phyloP scores from a whole-genome alignment of 2,329 filamentous ascomycete genomes.

The Beauveria scarabaeidicola region DNA sequence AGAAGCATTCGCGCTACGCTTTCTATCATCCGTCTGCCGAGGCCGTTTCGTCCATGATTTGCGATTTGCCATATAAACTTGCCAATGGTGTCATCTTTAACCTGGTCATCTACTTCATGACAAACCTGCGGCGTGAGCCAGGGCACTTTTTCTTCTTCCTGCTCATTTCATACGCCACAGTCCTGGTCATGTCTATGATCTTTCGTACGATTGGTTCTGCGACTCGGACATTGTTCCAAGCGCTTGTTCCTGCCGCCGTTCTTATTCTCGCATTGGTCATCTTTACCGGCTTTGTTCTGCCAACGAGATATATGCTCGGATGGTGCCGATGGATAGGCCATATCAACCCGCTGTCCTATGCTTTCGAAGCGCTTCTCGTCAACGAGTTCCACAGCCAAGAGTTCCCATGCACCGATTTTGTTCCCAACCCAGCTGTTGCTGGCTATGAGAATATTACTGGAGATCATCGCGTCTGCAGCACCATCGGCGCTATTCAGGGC shows the following conservation, averaged over 20 bases:
- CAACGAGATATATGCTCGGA: slow-evolving; percentile 59
- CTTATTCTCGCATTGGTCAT: slow-evolving; percentile 59
- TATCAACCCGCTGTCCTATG: slow-evolving; percentile 69
- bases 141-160: slow-evolving; percentile 81
- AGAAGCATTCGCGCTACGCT: slow-evolving; percentile 80
- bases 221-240: slow-evolving; percentile 60
- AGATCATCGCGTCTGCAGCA: slow-evolving; percentile 45
- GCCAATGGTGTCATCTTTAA: slow-evolving; percentile 68
- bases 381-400: slow-evolving; percentile 68
- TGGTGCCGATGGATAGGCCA: slow-evolving; percentile 84
- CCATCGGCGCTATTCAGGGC: slow-evolving; percentile 51
- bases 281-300: slow-evolving; percentile 62
- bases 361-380: slow-evolving; percentile 71
- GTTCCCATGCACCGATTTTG: slow-evolving; percentile 43
- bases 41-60: slow-evolving; percentile 78
- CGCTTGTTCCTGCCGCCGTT: slow-evolving; percentile 51
- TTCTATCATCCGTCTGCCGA: slow-evolving; percentile 89
- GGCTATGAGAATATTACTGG: slow-evolving; percentile 28
- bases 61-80: slow-evolving; percentile 72
- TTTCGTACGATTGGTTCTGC: slow-evolving; percentile 75
- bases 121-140: slow-evolving; percentile 64
- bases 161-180: slow-evolving; percentile 64
- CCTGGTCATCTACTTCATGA: slow-evolving; percentile 77
- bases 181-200: slow-evolving; percentile 75
- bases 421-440: slow-evolving; percentile 31